Evolutionary conservation across 768 basidiomycete species (phyloP).

Genomic region (Amanita molliuscula): DNA sequence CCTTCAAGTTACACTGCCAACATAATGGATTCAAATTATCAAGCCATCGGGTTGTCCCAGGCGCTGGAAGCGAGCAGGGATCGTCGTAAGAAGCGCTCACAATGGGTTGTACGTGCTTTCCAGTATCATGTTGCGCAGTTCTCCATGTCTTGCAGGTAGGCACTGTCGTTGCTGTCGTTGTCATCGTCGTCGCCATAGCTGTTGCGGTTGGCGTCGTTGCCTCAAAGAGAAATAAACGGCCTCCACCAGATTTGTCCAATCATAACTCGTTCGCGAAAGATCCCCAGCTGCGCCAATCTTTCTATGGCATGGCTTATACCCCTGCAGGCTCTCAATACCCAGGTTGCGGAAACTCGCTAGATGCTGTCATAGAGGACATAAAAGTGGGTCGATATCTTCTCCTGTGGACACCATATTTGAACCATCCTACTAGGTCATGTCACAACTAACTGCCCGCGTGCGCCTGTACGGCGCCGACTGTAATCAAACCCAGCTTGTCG

Average conservation of each 20-base stretch:
- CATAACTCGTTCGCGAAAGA: constrained; percentile 69
- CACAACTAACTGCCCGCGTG: constrained; percentile 72
- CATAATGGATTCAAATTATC: constrained; percentile 4
- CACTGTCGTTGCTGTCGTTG: constrained; percentile 32
- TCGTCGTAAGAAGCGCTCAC: constrained; percentile 31
- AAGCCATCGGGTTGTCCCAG: constrained; percentile 12
- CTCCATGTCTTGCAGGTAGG: constrained; percentile 33
- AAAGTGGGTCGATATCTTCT: constrained; percentile 31
- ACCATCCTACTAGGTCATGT: constrained; percentile 45
- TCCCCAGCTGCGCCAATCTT: constrained; percentile 50
- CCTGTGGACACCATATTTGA: neutral
- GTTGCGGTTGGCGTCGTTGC: constrained; percentile 59
- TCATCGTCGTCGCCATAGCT: constrained; percentile 49
- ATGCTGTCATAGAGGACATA: constrained; percentile 55
- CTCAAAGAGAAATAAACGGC: constrained; percentile 34
- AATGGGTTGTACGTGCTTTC: constrained; percentile 40
- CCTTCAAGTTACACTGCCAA: neutral
- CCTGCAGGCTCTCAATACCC: constrained; percentile 61
- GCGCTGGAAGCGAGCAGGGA: constrained; percentile 21
- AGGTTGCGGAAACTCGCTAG: constrained; percentile 53
- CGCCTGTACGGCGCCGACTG: constrained; percentile 85
- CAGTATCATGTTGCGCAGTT: neutral
- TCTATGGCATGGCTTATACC: constrained; percentile 86
- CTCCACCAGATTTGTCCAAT: constrained; percentile 29
- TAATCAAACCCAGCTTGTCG: constrained; percentile 70